Evolutionary conservation across 176 grass and related monocot genomes (phyloP).

Genomic region (Carex pumila): DNA sequence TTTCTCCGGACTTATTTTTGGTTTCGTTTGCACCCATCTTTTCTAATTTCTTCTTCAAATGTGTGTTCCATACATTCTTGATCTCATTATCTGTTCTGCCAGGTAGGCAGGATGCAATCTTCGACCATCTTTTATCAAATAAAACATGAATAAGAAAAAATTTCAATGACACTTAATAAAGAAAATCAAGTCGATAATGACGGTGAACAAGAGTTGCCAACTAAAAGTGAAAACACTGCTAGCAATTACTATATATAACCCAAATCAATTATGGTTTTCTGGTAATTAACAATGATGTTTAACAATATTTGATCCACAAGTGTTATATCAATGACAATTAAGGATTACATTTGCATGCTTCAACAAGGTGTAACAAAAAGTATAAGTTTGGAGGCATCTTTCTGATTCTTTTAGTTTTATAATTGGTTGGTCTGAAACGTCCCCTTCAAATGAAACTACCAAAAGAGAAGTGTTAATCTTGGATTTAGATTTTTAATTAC

Average conservation of each 20-base stretch:
- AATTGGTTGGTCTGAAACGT: neutral
- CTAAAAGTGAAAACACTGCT: neutral
- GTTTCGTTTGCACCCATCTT: neutral
- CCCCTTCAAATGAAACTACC: neutral
- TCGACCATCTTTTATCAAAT: slow-evolving; percentile 57
- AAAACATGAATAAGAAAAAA: neutral
- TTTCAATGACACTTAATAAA: neutral
- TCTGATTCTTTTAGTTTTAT: neutral
- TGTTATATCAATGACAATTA: neutral
- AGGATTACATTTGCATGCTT: neutral
- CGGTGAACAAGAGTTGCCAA: neutral
- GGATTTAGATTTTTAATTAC: slow-evolving; percentile 15
- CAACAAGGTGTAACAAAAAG: neutral
- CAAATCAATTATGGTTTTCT: slow-evolving; percentile 2
- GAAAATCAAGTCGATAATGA: neutral
- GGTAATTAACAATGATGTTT: neutral
- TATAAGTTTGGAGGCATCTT: neutral
- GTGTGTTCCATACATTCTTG: slow-evolving; percentile 98
- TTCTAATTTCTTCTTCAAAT: slow-evolving; percentile 66
- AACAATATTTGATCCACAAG: neutral
- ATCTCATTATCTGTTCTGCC: slow-evolving; percentile 99
- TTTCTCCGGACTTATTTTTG: neutral
- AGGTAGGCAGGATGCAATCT: slow-evolving; percentile 69
- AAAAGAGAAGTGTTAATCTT: neutral
- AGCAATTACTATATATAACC: neutral